Evolutionary conservation across 179 eudicot genomes (phyloP), one percentile per base, ranked within the genome.

Genomic region (Beta lomatogona): DNA sequence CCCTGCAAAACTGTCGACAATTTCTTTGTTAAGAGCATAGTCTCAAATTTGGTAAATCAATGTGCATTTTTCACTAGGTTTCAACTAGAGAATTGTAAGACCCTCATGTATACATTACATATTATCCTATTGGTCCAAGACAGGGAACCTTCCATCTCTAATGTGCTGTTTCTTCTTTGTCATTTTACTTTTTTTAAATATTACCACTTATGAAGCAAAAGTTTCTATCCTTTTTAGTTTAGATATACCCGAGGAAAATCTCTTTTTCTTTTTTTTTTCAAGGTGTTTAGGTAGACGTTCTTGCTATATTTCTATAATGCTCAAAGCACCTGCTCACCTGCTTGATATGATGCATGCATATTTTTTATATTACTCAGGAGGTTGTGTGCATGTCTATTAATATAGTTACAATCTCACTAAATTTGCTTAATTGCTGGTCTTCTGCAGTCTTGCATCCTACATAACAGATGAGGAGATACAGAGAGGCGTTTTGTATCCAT

Each of bases 361-460:
- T 6, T 54, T 13, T 59, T 59, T 54, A 46, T 53, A 63, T 75
- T 2, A 12, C 44, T 46, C 65, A 4, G 45, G 6, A 59, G 25
- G n/a, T 65, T 53, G 73, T 4, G 31, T 19, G n/a, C 74, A 54
- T 74, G 74, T 54, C 31, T 18, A 7, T 64, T 15, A 9, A 61
- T 66, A 4, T 52, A 76, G 6, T 65, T 41, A 67, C 21, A 3
- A 14, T 64, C 71, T 52, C 19, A 25, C 60, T 63, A n/a, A 5
- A 58, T 67, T 75, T 60, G 75, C 73, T 79, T 66, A 48, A 58
- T 75, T 41, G 78, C 59, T 53, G 57, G 61, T 81, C 76, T 45
- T 82, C 36, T 83, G 87, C 97, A 97, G 99, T 89, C 98, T 97
- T 82, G 99, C 99, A 83, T 91, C 97, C 60, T 93, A 94, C 84